A percentile compares a stretch with the other conserved stretches of the same genome.
Evolutionary conservation across 2,329 filamentous ascomycete genomes (phyloP).

Genomic region (Laburnicola sp.): DNA sequence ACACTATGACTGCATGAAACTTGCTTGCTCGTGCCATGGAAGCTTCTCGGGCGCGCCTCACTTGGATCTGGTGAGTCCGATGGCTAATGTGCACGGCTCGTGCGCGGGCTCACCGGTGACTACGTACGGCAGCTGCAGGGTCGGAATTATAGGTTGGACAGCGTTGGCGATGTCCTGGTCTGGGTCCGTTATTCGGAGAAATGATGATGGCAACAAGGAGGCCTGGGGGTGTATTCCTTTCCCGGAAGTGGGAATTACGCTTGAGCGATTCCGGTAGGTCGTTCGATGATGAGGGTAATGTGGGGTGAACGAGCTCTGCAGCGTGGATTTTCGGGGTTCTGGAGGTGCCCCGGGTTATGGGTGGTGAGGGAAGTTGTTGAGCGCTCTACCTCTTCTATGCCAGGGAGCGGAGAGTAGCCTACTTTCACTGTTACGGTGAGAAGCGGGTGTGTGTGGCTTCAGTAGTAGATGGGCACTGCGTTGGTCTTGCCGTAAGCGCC

Average conservation of each 20-base stretch:
- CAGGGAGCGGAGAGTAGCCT: no score
- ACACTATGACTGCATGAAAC: constrained; percentile 21
- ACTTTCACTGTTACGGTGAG: no score
- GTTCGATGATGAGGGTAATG: background rate
- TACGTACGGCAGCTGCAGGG: background rate
- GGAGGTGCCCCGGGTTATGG: background rate
- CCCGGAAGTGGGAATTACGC: background rate
- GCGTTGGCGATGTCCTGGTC: background rate
- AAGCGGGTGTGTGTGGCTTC: background rate
- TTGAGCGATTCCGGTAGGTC: constrained; percentile 5
- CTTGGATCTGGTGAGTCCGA: constrained; percentile 3
- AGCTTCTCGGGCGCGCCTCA: constrained; percentile 3
- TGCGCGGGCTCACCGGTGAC: constrained; percentile 2
- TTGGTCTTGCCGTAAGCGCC: background rate
- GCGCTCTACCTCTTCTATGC: background rate
- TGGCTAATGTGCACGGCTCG: constrained; percentile 1
- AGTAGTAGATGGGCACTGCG: background rate
- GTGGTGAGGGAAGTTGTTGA: background rate
- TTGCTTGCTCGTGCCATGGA: constrained; percentile 13
- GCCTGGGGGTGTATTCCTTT: background rate
- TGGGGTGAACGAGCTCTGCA: background rate
- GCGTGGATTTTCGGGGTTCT: constrained; percentile 2
- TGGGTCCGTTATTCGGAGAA: background rate
- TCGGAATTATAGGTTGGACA: background rate
- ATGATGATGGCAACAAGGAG: background rate